Percentiles rank a stretch among this genome's conserved stretches.
These are phyloP conservation scores for Sherardia arvensis DNA, from an alignment of 257 asterid species.

Conservation along the genomic window DNA sequence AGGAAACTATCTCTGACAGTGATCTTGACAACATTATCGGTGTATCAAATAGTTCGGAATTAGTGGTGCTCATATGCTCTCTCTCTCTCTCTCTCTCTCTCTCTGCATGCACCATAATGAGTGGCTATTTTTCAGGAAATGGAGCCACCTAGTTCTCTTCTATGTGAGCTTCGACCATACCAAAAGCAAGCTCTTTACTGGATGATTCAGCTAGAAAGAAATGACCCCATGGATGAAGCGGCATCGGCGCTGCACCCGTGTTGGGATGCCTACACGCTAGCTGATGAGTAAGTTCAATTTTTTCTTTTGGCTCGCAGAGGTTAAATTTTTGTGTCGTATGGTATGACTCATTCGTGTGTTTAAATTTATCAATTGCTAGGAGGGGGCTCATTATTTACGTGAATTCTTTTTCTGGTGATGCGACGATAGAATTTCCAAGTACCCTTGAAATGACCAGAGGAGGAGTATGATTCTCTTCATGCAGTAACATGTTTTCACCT, in stretches of 20 bases:
- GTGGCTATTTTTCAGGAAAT: constrained; percentile 49
- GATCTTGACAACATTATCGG: constrained; percentile 93
- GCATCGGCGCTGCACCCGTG: constrained; percentile 83
- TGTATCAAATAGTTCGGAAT: constrained; percentile 54
- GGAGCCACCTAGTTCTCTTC: constrained; percentile 82
- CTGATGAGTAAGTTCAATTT: constrained; percentile 42
- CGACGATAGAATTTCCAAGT: constrained; percentile 81
- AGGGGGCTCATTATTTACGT: constrained; percentile 64
- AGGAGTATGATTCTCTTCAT: constrained; percentile 63
- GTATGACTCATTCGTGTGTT: constrained; percentile 5
- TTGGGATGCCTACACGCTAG: constrained; percentile 87
- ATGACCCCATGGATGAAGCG: constrained; percentile 55
- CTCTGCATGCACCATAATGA: constrained; percentile 14
- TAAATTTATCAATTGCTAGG: constrained; percentile 36
- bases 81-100: not conserved
- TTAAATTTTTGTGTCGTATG: constrained; percentile 12
- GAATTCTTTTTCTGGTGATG: constrained; percentile 93
- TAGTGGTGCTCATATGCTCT: constrained; percentile 44
- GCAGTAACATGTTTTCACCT: constrained; percentile 13
- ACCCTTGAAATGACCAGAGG: constrained; percentile 92
- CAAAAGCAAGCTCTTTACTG: constrained; percentile 97
- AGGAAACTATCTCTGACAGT: constrained; percentile 72
- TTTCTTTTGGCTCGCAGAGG: not conserved
- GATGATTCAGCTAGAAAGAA: constrained; percentile 86
- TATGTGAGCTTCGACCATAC: constrained; percentile 86